These are phyloP conservation scores for Globisporangium viniferum DNA, from an alignment of 352 stramenopile species.

Conservation along the genomic window DNA sequence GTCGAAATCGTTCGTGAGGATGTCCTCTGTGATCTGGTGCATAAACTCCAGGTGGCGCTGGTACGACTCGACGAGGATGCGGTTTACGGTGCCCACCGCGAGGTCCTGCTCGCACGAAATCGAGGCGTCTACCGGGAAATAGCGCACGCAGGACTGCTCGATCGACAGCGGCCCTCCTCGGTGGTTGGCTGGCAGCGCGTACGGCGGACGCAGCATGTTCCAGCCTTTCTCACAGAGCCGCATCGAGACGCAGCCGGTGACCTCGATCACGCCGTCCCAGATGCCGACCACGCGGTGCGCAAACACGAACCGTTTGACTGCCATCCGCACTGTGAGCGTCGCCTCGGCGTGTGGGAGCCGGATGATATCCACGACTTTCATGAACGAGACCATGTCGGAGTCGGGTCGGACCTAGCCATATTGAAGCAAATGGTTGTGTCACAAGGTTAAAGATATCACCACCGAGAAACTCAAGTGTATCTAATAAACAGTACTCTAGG, in stretches of 20 bases:
- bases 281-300: background rate
- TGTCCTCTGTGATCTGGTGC: slow-evolving; percentile 29
- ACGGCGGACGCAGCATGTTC: slow-evolving; percentile 10
- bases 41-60: slow-evolving; percentile 16
- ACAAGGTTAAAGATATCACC: background rate
- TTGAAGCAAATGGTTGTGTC: background rate
- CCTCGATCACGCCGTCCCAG: slow-evolving; percentile 6
- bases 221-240: slow-evolving; percentile 31
- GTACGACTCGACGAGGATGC: slow-evolving; percentile 49
- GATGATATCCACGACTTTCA: slow-evolving; percentile 6
- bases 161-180: background rate
- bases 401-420: background rate
- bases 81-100: slow-evolving; percentile 34
- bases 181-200: background rate
- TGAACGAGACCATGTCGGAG: background rate
- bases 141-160: slow-evolving; percentile 8
- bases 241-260: slow-evolving; percentile 4
- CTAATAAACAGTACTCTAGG: background rate
- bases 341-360: background rate
- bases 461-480: background rate
- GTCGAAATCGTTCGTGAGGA: slow-evolving; percentile 17
- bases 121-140: background rate
- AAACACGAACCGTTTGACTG: background rate
- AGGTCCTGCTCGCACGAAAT: slow-evolving; percentile 14
- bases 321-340: slow-evolving; percentile 5